phyloP scores from a whole-genome alignment of 768 basidiomycete species.

The Kockovaella imperatae region DNA sequence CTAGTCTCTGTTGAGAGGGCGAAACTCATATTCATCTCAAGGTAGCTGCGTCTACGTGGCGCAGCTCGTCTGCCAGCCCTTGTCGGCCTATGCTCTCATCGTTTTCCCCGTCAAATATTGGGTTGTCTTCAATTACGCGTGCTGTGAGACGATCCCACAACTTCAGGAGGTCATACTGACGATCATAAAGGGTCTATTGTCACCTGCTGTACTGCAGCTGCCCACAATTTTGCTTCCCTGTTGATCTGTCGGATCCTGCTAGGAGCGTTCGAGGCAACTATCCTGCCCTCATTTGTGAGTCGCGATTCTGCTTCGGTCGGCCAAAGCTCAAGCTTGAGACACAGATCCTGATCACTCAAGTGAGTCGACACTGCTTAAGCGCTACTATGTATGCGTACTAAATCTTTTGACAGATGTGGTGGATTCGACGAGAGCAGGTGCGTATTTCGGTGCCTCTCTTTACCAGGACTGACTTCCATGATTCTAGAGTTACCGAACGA shows the following conservation, averaged over 20 bases:
- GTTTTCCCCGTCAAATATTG: constrained; percentile 42
- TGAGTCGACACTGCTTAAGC: too few relatives aligned
- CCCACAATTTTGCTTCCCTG: constrained; percentile 12
- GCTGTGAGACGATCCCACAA: constrained; percentile 20
- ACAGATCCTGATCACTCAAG: constrained; percentile 47
- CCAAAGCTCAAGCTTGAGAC: too few relatives aligned
- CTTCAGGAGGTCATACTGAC: constrained; percentile 47
- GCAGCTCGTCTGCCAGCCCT: constrained; percentile 28
- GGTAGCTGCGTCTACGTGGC: constrained; percentile 41
- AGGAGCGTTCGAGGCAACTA: constrained; percentile 48
- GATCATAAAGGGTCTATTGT: not conserved
- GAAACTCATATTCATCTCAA: constrained; percentile 51
- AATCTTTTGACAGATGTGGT: constrained; percentile 34
- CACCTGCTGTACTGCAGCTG: not conserved
- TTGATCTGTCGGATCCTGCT: constrained; percentile 14
- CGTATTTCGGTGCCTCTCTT: too few relatives aligned
- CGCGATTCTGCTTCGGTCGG: too few relatives aligned
- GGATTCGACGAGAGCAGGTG: constrained; percentile 27
- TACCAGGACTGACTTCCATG: too few relatives aligned
- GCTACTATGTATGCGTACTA: not conserved
- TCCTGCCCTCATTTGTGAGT: constrained; percentile 52
- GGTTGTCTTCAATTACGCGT: constrained; percentile 34
- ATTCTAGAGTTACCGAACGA: constrained; percentile 26
- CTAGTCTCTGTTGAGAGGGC: constrained; percentile 41
- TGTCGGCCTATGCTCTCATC: constrained; percentile 32